Evolutionary conservation across 2,329 filamentous ascomycete genomes (phyloP).

Genomic region (Penicillium oxalicum): DNA sequence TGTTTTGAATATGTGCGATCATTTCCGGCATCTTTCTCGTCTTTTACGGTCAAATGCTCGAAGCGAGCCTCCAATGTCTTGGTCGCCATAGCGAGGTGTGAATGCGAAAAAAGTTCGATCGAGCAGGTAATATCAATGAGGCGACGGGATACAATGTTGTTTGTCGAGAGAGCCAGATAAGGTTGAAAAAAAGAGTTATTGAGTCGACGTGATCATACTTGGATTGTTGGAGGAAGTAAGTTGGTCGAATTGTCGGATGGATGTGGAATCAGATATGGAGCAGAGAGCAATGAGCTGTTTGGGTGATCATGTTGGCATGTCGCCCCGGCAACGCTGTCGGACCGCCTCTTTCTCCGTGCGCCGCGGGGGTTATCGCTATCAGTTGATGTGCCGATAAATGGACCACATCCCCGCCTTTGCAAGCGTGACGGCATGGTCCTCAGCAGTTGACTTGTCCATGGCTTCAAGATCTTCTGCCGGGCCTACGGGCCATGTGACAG

Average conservation of each 20-base stretch:
- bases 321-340: conserved; percentile 24
- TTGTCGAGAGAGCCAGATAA: background rate
- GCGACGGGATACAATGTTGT: background rate
- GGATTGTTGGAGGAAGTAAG: conserved; percentile 4
- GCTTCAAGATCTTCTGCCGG: conserved; percentile 12
- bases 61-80: conserved; percentile 79
- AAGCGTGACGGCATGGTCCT: conserved; percentile 12
- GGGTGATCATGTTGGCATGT: conserved; percentile 8
- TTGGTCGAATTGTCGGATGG: conserved; percentile 5
- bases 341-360: conserved; percentile 28
- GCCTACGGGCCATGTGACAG: conserved; percentile 49
- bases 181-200: background rate
- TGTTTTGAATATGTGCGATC: conserved; percentile 60
- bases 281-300: conserved; percentile 16
- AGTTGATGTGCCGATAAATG: conserved; percentile 8
- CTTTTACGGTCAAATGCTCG: conserved; percentile 81
- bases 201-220: conserved; percentile 10
- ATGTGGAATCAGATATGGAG: conserved; percentile 8
- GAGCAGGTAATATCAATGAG: background rate
- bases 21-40: conserved; percentile 67
- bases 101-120: conserved; percentile 2
- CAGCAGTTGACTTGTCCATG: conserved; percentile 8
- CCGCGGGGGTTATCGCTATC: conserved; percentile 27
- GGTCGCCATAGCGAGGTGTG: conserved; percentile 56
- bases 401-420: background rate